Conservation (phyloP, 768 basidiomycete genomes). For the Rhodotorula taiwanensis region DNA sequence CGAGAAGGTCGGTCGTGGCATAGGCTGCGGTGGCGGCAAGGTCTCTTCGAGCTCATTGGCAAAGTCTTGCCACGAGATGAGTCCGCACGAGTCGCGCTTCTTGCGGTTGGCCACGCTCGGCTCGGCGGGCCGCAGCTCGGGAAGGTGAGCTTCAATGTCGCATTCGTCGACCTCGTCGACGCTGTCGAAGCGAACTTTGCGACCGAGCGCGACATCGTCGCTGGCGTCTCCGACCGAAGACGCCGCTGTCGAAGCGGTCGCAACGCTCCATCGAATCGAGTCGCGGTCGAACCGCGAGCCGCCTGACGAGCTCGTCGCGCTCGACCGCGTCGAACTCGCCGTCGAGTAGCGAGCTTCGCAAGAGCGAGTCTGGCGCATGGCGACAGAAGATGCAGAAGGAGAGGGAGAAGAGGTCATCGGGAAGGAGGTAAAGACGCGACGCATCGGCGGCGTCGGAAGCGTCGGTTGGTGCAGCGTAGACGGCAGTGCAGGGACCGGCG, state of each 20-base stretch:
- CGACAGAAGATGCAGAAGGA: neutral
- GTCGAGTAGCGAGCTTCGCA: constrained; percentile 2
- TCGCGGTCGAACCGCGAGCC: constrained; percentile 8
- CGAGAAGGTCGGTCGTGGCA: no score
- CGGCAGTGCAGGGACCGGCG: constrained; percentile 3
- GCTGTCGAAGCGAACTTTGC: no score
- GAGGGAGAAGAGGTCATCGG: neutral
- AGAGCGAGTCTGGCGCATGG: neutral
- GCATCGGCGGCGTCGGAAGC: constrained; percentile 15
- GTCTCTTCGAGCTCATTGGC: constrained; percentile 21
- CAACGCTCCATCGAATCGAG: constrained; percentile 33
- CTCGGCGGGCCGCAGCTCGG: no score
- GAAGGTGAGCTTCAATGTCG: no score
- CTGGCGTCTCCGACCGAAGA: constrained; percentile 11
- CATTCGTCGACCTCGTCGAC: neutral
- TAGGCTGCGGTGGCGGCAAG: neutral
- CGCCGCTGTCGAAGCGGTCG: constrained; percentile 29
- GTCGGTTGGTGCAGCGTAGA: neutral
- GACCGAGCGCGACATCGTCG: constrained; percentile 7
- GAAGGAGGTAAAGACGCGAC: neutral
- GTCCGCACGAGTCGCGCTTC: neutral
- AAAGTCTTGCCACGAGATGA: constrained; percentile 30
- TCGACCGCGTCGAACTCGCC: no score
- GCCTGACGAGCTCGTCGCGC: constrained; percentile 4
- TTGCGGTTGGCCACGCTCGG: no score